These are phyloP conservation scores for Eutrema heterophyllum DNA, from an alignment of 345 rosid species.

Conservation along the genomic window DNA sequence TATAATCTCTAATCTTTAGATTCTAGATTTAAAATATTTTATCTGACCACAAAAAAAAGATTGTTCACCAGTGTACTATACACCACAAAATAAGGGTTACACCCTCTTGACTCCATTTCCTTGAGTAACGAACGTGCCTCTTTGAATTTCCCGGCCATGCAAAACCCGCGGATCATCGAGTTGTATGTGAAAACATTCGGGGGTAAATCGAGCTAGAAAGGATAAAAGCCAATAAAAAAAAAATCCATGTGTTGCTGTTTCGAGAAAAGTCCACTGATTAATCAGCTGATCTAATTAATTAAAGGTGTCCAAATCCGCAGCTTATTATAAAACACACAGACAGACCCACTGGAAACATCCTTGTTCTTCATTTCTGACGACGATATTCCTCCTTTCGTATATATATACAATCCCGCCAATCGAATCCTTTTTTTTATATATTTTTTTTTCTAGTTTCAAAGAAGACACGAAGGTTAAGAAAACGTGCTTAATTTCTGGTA, in stretches of 20 bases:
- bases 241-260: not conserved
- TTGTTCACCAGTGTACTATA: conserved; percentile 67
- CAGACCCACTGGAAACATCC: conserved; percentile 3
- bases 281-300: not conserved
- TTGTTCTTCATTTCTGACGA: not conserved
- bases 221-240: not conserved
- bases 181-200: conserved; percentile 84
- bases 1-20: no score
- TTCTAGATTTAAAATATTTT: no score
- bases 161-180: conserved; percentile 81
- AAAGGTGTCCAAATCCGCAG: not conserved
- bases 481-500: not conserved
- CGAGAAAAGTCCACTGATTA: not conserved
- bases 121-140: conserved; percentile 68
- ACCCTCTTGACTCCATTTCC: conserved; percentile 83
- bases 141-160: conserved; percentile 66
- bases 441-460: not conserved
- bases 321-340: not conserved
- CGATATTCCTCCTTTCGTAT: conserved; percentile 11
- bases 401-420: not conserved
- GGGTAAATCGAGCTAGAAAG: not conserved
- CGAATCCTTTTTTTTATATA: no score
- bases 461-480: not conserved
- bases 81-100: conserved; percentile 79
- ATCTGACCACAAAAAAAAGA: no score